Conservation (phyloP, 257 asterid genomes). For the Salvia rosmarinus region DNA sequence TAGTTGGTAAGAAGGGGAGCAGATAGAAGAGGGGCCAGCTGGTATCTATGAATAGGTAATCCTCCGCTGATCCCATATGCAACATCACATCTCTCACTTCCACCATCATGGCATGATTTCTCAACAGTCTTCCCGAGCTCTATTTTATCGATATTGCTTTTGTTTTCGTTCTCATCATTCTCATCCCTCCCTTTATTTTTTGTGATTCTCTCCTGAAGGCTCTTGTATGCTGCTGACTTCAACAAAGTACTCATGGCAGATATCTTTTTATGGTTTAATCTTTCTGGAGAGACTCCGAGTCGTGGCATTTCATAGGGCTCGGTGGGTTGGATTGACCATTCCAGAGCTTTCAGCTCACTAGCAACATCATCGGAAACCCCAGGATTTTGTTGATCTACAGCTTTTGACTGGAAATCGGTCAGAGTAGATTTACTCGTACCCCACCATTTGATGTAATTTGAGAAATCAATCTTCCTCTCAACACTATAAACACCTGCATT, state of each 20-base stretch:
- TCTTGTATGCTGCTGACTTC: conserved; percentile 77
- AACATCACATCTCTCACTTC: conserved; percentile 58
- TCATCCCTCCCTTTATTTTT: conserved; percentile 68
- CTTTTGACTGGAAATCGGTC: conserved; percentile 61
- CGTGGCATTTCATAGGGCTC: conserved; percentile 95
- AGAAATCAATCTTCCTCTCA: conserved; percentile 87
- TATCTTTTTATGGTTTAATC: conserved; percentile 53
- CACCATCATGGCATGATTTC: conserved; percentile 59
- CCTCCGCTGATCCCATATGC: conserved; percentile 67
- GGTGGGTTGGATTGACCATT: conserved; percentile 60
- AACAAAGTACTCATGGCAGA: conserved; percentile 85
- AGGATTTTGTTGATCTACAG: conserved; percentile 63
- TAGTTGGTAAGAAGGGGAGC: conserved; percentile 83
- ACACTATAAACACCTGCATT: conserved; percentile 61
- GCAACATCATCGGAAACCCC: conserved; percentile 66
- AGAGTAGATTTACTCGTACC: conserved; percentile 63
- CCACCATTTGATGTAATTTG: conserved; percentile 98
- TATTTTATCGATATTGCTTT: conserved; percentile 51
- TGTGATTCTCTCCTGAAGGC: conserved; percentile 70
- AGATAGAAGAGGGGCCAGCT: conserved; percentile 68
- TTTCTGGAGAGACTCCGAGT: conserved; percentile 70
- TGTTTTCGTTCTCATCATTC: conserved; percentile 78
- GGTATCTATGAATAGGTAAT: conserved; percentile 61
- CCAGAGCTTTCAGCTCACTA: conserved; percentile 71
- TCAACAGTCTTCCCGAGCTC: conserved; percentile 67